Evolutionary conservation across 108 stramenopile genomes (phyloP).

Genomic region (Nitzschia sp.): DNA sequence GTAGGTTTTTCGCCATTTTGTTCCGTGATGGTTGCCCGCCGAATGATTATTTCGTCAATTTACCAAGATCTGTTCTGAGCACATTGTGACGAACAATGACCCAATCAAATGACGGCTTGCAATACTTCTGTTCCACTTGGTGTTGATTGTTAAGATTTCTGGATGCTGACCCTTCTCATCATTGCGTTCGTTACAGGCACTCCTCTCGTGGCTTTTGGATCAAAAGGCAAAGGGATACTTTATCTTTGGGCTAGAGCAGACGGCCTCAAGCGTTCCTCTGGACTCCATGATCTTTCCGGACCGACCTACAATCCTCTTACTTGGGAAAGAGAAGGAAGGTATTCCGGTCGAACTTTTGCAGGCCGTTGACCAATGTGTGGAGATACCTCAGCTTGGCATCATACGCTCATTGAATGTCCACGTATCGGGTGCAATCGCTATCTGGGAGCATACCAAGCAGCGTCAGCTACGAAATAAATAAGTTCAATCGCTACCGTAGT

Average conservation of each 20-base stretch:
- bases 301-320: constrained; percentile 65
- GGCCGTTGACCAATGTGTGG: constrained; percentile 91
- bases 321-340: constrained; percentile 96
- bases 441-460: constrained; percentile 94
- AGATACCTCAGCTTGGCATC: constrained; percentile 97
- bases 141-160: constrained; percentile 5
- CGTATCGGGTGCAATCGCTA: constrained; percentile 86
- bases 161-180: background rate
- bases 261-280: constrained; percentile 74
- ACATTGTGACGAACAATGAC: constrained; percentile 39
- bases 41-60: constrained; percentile 42
- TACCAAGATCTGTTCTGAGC: constrained; percentile 79
- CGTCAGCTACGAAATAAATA: constrained; percentile 7
- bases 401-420: constrained; percentile 96
- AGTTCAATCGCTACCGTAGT: background rate
- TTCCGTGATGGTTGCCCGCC: constrained; percentile 3
- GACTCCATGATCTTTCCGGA: constrained; percentile 67
- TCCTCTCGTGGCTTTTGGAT: constrained; percentile 65
- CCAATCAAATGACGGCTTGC: constrained; percentile 19
- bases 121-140: background rate
- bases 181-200: too few relatives aligned
- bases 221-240: constrained; percentile 74
- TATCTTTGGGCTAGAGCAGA: constrained; percentile 91
- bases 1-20: constrained; percentile 40
- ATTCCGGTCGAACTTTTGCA: constrained; percentile 89